These are phyloP conservation scores for Balansia obtecta DNA, from an alignment of 2,329 filamentous ascomycete species.

Conservation along the genomic window DNA sequence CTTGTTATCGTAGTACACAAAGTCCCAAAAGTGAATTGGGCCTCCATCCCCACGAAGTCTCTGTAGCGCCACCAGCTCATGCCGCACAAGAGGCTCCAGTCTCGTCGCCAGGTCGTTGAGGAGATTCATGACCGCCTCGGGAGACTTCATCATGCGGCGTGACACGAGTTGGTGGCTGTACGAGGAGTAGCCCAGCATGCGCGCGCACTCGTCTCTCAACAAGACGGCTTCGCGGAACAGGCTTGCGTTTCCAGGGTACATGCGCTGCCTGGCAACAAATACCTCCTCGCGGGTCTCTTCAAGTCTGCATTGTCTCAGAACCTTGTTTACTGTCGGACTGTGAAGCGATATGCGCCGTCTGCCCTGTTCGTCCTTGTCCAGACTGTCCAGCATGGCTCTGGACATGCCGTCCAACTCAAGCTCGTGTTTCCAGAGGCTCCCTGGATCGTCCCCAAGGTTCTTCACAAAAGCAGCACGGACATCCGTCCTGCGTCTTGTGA, in stretches of 20 bases:
- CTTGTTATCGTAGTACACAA: slow-evolving; percentile 1
- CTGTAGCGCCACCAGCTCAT: background rate
- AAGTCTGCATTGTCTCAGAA: background rate
- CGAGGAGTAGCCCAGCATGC: slow-evolving; percentile 3
- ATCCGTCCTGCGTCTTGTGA: background rate
- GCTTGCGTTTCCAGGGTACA: background rate
- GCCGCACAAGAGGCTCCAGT: background rate
- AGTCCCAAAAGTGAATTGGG: slow-evolving; percentile 3
- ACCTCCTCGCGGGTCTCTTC: background rate
- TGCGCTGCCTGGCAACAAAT: background rate
- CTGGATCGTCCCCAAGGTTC: background rate
- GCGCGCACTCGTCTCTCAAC: slow-evolving; percentile 6
- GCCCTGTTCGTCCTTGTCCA: background rate
- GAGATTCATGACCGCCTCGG: background rate
- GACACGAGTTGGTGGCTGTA: slow-evolving; percentile 1
- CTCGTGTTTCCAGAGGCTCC: background rate
- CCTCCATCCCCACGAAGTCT: background rate
- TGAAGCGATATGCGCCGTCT: background rate
- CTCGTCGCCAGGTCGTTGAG: background rate
- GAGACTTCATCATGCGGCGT: slow-evolving; percentile 4
- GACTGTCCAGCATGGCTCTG: background rate
- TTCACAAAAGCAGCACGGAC: background rate
- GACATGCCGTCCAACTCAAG: background rate
- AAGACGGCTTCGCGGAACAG: slow-evolving; percentile 5
- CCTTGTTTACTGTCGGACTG: background rate